Conservation (phyloP, 257 asterid species). For the Lycium ferocissimum region DNA sequence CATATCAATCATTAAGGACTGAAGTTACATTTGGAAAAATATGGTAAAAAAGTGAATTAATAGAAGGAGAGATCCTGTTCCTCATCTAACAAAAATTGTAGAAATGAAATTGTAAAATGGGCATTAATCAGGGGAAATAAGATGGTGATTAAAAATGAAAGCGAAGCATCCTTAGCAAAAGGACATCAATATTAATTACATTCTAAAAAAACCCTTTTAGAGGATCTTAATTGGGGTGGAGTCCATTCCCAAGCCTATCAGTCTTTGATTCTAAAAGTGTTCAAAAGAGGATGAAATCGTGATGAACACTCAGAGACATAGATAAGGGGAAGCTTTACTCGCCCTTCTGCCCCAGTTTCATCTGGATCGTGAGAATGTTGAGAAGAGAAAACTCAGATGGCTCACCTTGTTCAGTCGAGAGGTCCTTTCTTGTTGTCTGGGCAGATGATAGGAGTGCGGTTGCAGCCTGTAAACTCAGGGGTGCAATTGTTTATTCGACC, state of each 20-base stretch:
- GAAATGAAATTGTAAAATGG: slow-evolving; percentile 2
- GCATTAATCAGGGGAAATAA: background rate
- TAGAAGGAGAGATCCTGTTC: background rate
- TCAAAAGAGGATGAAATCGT: no score
- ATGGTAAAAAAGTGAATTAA: slow-evolving; percentile 1
- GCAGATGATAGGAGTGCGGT: background rate
- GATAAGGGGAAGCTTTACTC: no score
- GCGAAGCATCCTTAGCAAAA: background rate
- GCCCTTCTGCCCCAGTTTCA: slow-evolving; percentile 8
- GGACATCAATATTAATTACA: background rate
- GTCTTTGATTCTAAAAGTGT: no score
- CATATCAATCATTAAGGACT: slow-evolving; percentile 16
- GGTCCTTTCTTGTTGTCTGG: slow-evolving; percentile 27
- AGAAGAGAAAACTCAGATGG: slow-evolving; percentile 12
- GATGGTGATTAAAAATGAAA: background rate
- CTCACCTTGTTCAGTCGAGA: slow-evolving; percentile 15
- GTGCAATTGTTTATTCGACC: background rate
- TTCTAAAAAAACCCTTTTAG: background rate
- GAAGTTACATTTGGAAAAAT: slow-evolving; percentile 4
- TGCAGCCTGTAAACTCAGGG: background rate
- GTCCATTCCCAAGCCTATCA: no score
- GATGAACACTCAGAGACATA: no score
- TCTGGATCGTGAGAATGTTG: background rate
- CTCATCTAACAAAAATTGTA: background rate
- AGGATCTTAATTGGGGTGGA: no score